Evolutionary conservation across 1,139 yeast species (phyloP), one percentile per base, ranked within the genome.

Genomic region (Blastobotrys elegans): DNA sequence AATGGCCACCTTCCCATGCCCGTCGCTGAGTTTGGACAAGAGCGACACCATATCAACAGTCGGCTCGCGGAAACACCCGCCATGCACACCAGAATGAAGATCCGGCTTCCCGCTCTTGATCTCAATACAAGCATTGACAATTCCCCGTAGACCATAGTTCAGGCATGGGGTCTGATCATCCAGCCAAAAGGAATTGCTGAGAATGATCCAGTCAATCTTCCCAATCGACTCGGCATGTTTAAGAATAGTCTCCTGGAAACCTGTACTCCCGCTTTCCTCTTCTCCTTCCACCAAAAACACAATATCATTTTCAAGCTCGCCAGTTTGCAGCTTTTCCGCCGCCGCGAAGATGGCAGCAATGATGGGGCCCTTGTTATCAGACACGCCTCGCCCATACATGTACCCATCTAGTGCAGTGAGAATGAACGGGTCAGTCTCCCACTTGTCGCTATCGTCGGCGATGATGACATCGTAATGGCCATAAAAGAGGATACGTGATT

Each of bases 401-500:
- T 83, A 89, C 0, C 97, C 98, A 63, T 92, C 84, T 52, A 75
- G 74, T 2, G 95, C 85, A 0, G 84, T 76, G 64, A 92, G 66
- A 26, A 68, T 67, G 64, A 84, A 92, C 0, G 98, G 97, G 55
- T 84, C 82, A 0, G 94, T 78, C 4, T 72, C 65, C 97, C 97
- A 92, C 21, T 53, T 54, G 16, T 73, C 75, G 2, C 71, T 67
- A 43, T 76, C 78, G 51, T 79, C 83, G 0, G 84, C 84, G 39
- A 76, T 75, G 32, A 92, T 90, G 22, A 92, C 97, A 66, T 92
- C 98, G 63, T 92, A 92, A 70, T 92, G 98, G 1, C 96, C 97
- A 64, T 92, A 92, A 82, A 95, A 92, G 45, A 90, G 64, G 2
- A 89, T 73, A 47, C 44, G 13, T 47, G 45, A 13, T 44, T 37